Base-by-base conservation (phyloP, 768 basidiomycete species). In the Cystofilobasidium macerans region DNA sequence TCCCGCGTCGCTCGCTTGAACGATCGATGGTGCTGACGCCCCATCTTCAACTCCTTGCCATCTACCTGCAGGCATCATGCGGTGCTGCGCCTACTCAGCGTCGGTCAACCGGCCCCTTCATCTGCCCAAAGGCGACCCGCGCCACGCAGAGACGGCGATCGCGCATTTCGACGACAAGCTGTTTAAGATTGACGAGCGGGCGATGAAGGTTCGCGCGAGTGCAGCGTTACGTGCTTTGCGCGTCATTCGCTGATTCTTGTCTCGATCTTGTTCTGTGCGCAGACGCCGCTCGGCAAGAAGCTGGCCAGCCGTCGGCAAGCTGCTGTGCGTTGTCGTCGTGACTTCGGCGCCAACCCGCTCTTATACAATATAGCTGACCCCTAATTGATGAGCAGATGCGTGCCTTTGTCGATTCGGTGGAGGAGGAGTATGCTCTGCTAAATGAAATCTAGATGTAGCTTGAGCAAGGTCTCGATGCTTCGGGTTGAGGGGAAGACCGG, bases 151-250 rank as follows among this genome's bases (percentile, higher is more conserved):
- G 32, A 84, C 84, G 0, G 85, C 88, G 6, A 83, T 91, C 32
- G 82, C 83, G 65, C 91, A 94, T 72, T 94, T 93, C 73, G 77
- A 89, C 70, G 88, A 90, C 71, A 94, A 93, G 75, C 80, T 94
- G 38, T 74, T 93, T 32, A 82, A 83, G 64, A 87, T 94, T 65
- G 80, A 40, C n/a, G 59, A 78, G 45, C 83, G 83, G 54, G 79
- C 82, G 68, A 82, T 93, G 69, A 93, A 92, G 73, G 76, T 76
- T 51, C 51, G 51, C 42, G 42, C 4, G 42, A 38, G 74, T 70
- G 12, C 11, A 18, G n/a, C 32, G 18, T 43, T 51, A 3, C 16
- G 57, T 11, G 30, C 38, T 22, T 22, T 47, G 14, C 36, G 26
- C 4, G 13, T 0, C 12, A 18, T 3, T 57, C 24, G 24, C 22